These are phyloP conservation scores for Eucalyptus albens DNA, from an alignment of 345 rosid species.

Conservation along the genomic window DNA sequence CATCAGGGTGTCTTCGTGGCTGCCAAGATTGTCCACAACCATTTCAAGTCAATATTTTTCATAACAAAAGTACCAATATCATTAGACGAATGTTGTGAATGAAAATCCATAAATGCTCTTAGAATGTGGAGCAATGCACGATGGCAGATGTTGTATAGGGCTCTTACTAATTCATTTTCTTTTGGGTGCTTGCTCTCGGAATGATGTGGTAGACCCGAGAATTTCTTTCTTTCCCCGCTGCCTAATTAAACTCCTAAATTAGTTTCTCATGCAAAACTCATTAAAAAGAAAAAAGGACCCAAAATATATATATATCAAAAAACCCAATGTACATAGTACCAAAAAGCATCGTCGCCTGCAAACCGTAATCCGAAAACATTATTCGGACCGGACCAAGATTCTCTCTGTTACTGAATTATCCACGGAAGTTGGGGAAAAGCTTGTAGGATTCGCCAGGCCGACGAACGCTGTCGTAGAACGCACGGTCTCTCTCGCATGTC, in stretches of 20 bases:
- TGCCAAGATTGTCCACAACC: neutral
- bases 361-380: neutral
- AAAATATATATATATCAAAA: neutral
- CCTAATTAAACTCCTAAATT: neutral
- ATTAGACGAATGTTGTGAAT: neutral
- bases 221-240: neutral
- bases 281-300: neutral
- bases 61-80: neutral
- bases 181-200: neutral
- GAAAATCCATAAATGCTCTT: neutral
- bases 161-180: neutral
- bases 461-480: neutral
- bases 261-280: neutral
- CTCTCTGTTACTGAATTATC: neutral
- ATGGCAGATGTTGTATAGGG: neutral
- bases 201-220: neutral
- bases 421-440: neutral
- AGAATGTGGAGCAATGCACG: rapidly evolving
- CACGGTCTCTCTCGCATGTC: neutral
- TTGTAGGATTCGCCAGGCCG: neutral
- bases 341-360: neutral
- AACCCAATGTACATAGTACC: neutral
- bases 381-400: neutral
- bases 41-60: neutral
- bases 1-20: neutral